phyloP scores from a whole-genome alignment of 306 rosid species.

The Astragalus glycyphyllos region DNA sequence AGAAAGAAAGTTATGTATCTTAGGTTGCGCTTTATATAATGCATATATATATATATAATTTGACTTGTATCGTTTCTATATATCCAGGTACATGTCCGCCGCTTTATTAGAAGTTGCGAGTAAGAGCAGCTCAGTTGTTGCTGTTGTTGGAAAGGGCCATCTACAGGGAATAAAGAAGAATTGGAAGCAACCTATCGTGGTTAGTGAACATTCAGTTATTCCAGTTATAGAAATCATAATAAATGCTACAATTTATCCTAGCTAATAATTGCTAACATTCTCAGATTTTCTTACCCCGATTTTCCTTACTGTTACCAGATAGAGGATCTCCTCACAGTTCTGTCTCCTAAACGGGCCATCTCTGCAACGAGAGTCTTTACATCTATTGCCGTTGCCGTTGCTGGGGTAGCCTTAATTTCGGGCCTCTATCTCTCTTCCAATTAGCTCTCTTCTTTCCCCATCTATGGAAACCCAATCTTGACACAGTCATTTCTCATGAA shows the following conservation, averaged over 20 bases:
- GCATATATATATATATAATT: too few relatives aligned
- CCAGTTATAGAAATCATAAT: constrained; percentile 3
- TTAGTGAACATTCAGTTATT: constrained; percentile 46
- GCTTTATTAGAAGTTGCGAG: constrained; percentile 70
- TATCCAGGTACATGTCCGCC: constrained; percentile 85
- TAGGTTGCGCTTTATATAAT: constrained; percentile 5
- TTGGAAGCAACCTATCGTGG: constrained; percentile 89
- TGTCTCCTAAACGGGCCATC: constrained; percentile 49
- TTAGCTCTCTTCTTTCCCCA: too few relatives aligned
- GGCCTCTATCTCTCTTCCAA: constrained; percentile 83
- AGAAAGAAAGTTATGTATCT: constrained; percentile 7
- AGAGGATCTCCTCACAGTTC: constrained; percentile 74
- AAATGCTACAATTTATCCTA: background rate
- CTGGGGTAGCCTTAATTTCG: constrained; percentile 74
- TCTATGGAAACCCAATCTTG: too few relatives aligned
- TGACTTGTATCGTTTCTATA: constrained; percentile 14
- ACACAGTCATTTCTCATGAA: too few relatives aligned
- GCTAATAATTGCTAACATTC: background rate
- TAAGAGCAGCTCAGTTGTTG: constrained; percentile 73
- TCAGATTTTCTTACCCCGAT: constrained; percentile 25
- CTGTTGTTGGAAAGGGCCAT: constrained; percentile 96
- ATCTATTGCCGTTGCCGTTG: constrained; percentile 65
- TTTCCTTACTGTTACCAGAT: constrained; percentile 51
- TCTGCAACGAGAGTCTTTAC: constrained; percentile 56
- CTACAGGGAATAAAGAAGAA: constrained; percentile 85